phyloP scores from a whole-genome alignment of 306 rosid species.

The Biancaea sappan region DNA sequence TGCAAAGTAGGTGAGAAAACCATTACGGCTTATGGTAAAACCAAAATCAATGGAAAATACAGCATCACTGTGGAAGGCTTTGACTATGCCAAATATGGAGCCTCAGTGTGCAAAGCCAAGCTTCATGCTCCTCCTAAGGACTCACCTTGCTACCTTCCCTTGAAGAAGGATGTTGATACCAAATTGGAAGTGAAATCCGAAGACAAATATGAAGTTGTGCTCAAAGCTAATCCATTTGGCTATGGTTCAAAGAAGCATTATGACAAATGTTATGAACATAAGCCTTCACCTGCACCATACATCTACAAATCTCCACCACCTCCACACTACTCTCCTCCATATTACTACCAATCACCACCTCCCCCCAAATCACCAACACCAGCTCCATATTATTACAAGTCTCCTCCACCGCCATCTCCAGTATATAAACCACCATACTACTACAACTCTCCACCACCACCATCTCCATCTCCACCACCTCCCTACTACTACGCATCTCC shows the following conservation, averaged over 20 bases:
- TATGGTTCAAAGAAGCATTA: conserved; percentile 77
- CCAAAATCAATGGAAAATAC: conserved; percentile 83
- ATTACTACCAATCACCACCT: conserved; percentile 54
- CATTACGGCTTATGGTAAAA: conserved; percentile 69
- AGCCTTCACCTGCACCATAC: conserved; percentile 74
- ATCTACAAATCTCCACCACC: conserved; percentile 57
- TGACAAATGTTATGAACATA: conserved; percentile 51
- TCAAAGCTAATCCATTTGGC: conserved; percentile 75
- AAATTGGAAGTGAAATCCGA: conserved; percentile 69
- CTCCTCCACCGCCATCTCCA: neutral
- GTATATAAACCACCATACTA: neutral
- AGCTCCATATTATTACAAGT: conserved; percentile 9
- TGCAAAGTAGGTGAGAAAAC: conserved; percentile 69
- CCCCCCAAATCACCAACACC: conserved; percentile 48
- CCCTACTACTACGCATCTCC: conserved; percentile 49
- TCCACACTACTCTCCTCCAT: conserved; percentile 8
- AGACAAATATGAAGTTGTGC: conserved; percentile 71
- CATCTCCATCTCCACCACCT: neutral
- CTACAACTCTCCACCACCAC: conserved; percentile 40
- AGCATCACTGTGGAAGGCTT: conserved; percentile 59
- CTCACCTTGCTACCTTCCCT: conserved; percentile 76
- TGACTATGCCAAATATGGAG: conserved; percentile 65
- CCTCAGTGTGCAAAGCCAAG: conserved; percentile 73
- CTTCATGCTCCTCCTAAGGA: conserved; percentile 79
- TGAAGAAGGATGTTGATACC: conserved; percentile 63